These are phyloP conservation scores for Talaromyces amestolkiae DNA, from an alignment of 2,329 filamentous ascomycete species.

Conservation along the genomic window DNA sequence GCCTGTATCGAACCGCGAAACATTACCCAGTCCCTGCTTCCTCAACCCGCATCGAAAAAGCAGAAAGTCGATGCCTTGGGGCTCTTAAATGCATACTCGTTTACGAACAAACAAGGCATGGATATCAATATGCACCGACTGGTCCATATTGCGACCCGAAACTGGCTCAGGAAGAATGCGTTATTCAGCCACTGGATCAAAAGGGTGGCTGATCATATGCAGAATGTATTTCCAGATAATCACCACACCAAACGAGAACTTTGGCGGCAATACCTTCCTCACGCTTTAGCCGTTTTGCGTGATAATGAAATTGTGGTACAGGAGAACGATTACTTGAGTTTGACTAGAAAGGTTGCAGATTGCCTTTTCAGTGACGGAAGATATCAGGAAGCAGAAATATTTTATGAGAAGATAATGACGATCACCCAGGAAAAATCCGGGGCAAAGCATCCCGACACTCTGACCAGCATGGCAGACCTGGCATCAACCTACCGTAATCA, in stretches of 20 bases:
- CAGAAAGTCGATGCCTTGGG: background rate
- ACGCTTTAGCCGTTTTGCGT: slow-evolving; percentile 17
- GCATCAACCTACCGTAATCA: too few relatives aligned
- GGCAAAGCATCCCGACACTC: slow-evolving; percentile 11
- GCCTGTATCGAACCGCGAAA: slow-evolving; percentile 31
- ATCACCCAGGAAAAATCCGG: background rate
- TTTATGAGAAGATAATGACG: background rate
- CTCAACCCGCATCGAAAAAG: slow-evolving; percentile 14
- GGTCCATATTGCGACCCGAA: slow-evolving; percentile 31
- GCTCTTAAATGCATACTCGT: background rate
- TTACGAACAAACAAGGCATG: slow-evolving; percentile 16
- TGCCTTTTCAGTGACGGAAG: slow-evolving; percentile 22
- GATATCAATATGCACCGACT: slow-evolving; percentile 31
- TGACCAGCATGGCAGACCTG: slow-evolving; percentile 10
- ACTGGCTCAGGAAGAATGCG: slow-evolving; percentile 26
- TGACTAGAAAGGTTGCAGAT: slow-evolving; percentile 8
- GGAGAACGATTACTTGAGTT: slow-evolving; percentile 6
- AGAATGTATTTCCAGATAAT: slow-evolving; percentile 17
- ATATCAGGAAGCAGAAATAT: slow-evolving; percentile 20
- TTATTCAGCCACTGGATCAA: slow-evolving; percentile 12
- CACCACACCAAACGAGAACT: slow-evolving; percentile 19
- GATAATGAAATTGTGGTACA: slow-evolving; percentile 4
- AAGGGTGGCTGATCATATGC: slow-evolving; percentile 13
- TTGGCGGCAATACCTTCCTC: slow-evolving; percentile 26
- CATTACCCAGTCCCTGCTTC: slow-evolving; percentile 37